phyloP scores from a whole-genome alignment of 257 asterid species.

The Osmanthus fragrans region DNA sequence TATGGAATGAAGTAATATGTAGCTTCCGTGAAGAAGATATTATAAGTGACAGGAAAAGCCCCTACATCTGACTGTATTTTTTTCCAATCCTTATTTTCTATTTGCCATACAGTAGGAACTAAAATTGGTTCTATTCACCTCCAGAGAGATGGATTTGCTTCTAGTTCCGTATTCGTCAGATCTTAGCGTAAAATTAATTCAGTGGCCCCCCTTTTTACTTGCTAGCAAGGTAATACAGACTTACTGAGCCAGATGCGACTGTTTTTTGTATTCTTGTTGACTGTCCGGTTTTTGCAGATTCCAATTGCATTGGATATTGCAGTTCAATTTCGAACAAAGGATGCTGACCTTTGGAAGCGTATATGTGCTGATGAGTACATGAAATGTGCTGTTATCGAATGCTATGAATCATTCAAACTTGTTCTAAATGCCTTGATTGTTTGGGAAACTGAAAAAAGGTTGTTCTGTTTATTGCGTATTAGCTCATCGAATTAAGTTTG shows the following conservation, averaged over 20 bases:
- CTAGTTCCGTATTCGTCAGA: conserved; percentile 96
- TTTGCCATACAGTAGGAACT: conserved; percentile 25
- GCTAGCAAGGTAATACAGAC: conserved; percentile 83
- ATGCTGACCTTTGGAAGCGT: conserved; percentile 94
- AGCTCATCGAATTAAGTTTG: neutral
- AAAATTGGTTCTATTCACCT: conserved; percentile 33
- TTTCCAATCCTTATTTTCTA: conserved; percentile 10
- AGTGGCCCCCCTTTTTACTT: conserved; percentile 98
- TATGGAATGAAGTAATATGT: conserved; percentile 61
- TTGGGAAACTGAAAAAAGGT: conserved; percentile 97
- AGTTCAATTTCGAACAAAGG: conserved; percentile 81
- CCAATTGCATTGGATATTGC: conserved; percentile 98
- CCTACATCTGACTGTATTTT: conserved; percentile 18
- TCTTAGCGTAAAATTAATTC: conserved; percentile 75
- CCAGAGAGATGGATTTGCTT: conserved; percentile 99
- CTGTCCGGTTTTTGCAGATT: conserved; percentile 54
- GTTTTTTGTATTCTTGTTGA: conserved; percentile 24
- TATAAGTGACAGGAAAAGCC: conserved; percentile 83
- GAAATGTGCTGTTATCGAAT: conserved; percentile 95
- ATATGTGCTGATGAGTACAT: conserved; percentile 86
- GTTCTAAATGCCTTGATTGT: conserved; percentile 68
- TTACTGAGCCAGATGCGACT: conserved; percentile 16
- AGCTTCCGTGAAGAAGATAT: conserved; percentile 96
- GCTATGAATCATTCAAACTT: conserved; percentile 90
- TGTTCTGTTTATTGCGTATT: neutral